These are phyloP conservation scores for Coemansia sp. DNA, from an alignment of 192 early-diverging fungal species.

Conservation along the genomic window DNA sequence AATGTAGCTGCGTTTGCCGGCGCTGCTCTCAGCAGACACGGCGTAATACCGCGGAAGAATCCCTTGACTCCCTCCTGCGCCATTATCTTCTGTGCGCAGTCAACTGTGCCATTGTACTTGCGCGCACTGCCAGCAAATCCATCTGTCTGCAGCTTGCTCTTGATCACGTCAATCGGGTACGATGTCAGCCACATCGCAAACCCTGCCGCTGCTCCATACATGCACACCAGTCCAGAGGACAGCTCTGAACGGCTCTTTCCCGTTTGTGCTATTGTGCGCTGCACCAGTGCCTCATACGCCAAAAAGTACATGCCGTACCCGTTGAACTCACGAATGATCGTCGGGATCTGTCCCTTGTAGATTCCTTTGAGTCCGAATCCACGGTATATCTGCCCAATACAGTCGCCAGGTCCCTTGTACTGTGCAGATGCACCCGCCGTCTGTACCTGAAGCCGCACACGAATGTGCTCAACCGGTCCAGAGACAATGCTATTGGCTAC, in stretches of 20 bases:
- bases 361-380: conserved; percentile 73
- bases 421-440: conserved; percentile 55
- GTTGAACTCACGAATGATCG: conserved; percentile 82
- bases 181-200: conserved; percentile 80
- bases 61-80: conserved; percentile 78
- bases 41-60: conserved; percentile 80
- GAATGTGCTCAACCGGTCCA: conserved; percentile 94
- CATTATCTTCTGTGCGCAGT: conserved; percentile 78
- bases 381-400: conserved; percentile 75
- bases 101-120: conserved; percentile 70
- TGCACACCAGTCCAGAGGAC: conserved; percentile 70
- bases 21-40: conserved; percentile 88
- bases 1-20: conserved; percentile 94
- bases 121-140: conserved; percentile 62
- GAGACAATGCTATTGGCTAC: conserved; percentile 86
- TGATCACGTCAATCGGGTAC: conserved; percentile 93
- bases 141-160: conserved; percentile 94
- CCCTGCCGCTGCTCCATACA: conserved; percentile 82
- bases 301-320: conserved; percentile 95
- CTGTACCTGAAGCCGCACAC: conserved; percentile 94
- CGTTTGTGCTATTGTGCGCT: conserved; percentile 63
- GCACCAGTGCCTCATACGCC: conserved; percentile 86
- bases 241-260: conserved; percentile 67
- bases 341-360: conserved; percentile 89
- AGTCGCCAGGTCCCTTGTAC: conserved; percentile 80